Percentiles rank a stretch among this genome's conserved stretches.
These are phyloP conservation scores for Mucor racemosus DNA, from an alignment of 371 early-diverging fungal genomes.

Conservation along the genomic window DNA sequence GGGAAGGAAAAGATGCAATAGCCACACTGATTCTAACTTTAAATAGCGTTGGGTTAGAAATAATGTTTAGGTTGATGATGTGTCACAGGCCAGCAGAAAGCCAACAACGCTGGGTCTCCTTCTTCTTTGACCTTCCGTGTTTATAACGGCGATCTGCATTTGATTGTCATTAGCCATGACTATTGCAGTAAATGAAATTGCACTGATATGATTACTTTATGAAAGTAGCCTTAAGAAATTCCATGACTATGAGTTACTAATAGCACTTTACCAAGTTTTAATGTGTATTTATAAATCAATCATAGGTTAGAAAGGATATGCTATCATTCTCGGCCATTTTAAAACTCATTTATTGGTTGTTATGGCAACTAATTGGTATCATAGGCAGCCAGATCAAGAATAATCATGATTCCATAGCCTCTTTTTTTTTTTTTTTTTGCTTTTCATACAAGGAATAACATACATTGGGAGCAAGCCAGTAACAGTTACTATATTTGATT, in stretches of 20 bases:
- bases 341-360: not conserved
- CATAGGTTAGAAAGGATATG: not conserved
- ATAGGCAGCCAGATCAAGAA: not conserved
- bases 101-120: not conserved
- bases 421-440: not conserved
- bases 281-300: not conserved
- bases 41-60: conserved; percentile 32
- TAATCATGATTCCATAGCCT: not conserved
- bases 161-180: too few relatives aligned
- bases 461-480: too few relatives aligned
- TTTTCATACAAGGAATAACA: too few relatives aligned
- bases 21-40: conserved; percentile 28
- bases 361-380: not conserved
- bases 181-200: too few relatives aligned
- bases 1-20: conserved; percentile 28
- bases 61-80: conserved; percentile 22
- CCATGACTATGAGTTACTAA: not conserved
- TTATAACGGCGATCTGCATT: conserved; percentile 6
- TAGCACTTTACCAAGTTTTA: too few relatives aligned
- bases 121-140: conserved; percentile 8
- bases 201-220: too few relatives aligned
- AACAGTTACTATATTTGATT: not conserved
- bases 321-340: not conserved
- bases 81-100: conserved; percentile 25
- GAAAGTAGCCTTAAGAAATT: too few relatives aligned